Conservation (phyloP, 768 basidiomycete species). For the Pisolithus microcarpus region DNA sequence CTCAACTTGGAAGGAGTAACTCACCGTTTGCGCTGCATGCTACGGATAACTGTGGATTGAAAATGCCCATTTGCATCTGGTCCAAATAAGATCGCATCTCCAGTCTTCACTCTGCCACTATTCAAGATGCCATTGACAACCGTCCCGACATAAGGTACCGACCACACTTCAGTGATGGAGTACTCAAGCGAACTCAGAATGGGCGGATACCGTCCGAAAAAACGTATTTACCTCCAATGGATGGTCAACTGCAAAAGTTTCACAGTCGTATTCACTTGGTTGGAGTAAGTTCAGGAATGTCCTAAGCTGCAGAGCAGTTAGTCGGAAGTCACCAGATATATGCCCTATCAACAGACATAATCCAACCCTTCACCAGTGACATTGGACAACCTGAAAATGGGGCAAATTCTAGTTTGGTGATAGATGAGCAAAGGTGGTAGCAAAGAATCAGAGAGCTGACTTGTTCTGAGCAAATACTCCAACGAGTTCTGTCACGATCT, state of each 20-base stretch:
- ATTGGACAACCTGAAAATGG: constrained; percentile 89
- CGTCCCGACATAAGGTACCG: constrained; percentile 79
- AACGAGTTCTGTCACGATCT: constrained; percentile 75
- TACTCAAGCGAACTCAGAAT: constrained; percentile 39
- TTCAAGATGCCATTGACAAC: constrained; percentile 83
- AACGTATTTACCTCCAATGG: constrained; percentile 58
- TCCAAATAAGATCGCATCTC: constrained; percentile 78
- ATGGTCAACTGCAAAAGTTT: constrained; percentile 73
- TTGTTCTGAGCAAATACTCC: constrained; percentile 66
- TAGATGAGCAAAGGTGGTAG: constrained; percentile 1
- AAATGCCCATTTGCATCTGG: constrained; percentile 92
- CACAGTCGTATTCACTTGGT: constrained; percentile 75
- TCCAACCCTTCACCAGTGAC: constrained; percentile 91
- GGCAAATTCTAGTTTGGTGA: constrained; percentile 58
- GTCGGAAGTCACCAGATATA: not conserved
- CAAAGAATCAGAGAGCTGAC: constrained; percentile 31
- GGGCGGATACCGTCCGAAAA: not conserved
- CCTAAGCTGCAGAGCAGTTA: constrained; percentile 47
- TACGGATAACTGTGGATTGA: constrained; percentile 71
- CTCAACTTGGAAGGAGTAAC: constrained; percentile 9
- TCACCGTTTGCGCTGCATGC: constrained; percentile 89
- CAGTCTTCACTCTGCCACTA: constrained; percentile 64
- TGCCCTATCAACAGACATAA: constrained; percentile 38
- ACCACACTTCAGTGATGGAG: constrained; percentile 83
- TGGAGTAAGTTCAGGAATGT: constrained; percentile 89